Conservation (phyloP, 2,329 filamentous ascomycete genomes). For the Venturia effusa region DNA sequence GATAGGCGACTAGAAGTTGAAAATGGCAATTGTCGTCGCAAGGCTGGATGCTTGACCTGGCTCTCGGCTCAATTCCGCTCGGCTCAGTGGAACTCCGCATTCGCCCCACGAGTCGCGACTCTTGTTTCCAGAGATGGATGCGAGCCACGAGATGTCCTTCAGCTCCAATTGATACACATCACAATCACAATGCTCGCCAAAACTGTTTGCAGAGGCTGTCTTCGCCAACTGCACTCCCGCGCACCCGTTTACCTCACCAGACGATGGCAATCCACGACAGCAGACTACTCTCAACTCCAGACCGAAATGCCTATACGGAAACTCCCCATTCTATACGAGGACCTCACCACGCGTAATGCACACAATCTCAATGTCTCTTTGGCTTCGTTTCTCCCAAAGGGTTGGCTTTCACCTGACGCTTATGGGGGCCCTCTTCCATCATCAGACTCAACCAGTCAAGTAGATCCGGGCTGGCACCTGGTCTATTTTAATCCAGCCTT, state of each 20-base stretch:
- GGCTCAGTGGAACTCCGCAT: not conserved
- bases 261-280: constrained; percentile 7
- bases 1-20: too few species aligned
- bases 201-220: not conserved
- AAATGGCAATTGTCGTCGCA: too few species aligned
- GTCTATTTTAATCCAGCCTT: constrained; percentile 75
- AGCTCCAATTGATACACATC: not conserved
- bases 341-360: constrained; percentile 40
- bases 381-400: constrained; percentile 39
- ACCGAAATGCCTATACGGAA: constrained; percentile 36
- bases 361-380: constrained; percentile 33
- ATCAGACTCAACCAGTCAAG: not conserved
- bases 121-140: not conserved
- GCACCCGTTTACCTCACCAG: not conserved
- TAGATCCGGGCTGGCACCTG: constrained; percentile 66
- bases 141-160: not conserved
- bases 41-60: too few species aligned
- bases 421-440: not conserved
- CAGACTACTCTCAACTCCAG: constrained; percentile 26
- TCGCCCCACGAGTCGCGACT: not conserved
- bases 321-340: constrained; percentile 42
- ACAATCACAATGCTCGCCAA: not conserved
- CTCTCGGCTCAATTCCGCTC: too few species aligned
- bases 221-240: not conserved
- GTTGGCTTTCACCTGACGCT: constrained; percentile 12